A percentile compares a stretch with the other conserved stretches of the same genome.
Conservation (phyloP, 192 early-diverging fungal species). For the Phycomyces blakesleeanus region DNA sequence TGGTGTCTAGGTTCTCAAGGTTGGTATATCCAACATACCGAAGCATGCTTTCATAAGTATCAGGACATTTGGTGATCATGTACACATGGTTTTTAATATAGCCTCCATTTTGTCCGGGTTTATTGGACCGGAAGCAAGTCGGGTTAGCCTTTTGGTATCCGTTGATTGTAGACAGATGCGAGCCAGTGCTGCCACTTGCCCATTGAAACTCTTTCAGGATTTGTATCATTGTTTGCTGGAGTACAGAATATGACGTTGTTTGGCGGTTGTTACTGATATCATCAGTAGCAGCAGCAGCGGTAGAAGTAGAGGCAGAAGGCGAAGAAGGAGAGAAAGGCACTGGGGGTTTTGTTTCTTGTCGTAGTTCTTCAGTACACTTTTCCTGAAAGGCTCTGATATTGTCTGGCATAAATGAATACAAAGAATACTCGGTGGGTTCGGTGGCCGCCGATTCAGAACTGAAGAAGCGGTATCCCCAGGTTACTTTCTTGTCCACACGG, state of each 20-base stretch:
- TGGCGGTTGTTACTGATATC: not conserved
- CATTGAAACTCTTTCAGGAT: not conserved
- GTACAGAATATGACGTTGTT: not conserved
- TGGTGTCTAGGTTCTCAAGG: not conserved
- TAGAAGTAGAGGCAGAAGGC: too few species aligned
- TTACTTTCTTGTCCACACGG: constrained; percentile 2
- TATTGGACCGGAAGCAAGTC: not conserved
- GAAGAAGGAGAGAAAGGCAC: not conserved
- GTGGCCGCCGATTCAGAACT: not conserved
- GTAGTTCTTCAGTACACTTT: not conserved
- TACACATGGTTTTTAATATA: not conserved
- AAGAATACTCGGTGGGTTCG: not conserved
- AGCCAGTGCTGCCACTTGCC: not conserved
- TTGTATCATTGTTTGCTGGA: not conserved
- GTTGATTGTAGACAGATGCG: not conserved
- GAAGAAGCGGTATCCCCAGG: constrained; percentile 12
- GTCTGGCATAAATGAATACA: not conserved
- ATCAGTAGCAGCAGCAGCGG: too few species aligned
- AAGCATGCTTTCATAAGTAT: not conserved
- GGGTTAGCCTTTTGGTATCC: not conserved
- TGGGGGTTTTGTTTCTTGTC: not conserved
- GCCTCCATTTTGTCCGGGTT: not conserved
- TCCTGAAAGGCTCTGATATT: not conserved
- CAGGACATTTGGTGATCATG: not conserved
- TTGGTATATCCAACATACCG: not conserved